Percentiles rank a stretch among this genome's conserved stretches.
Evolutionary conservation across 2,329 filamentous ascomycete genomes (phyloP).

Genomic region (Hansfordia pulvinata): DNA sequence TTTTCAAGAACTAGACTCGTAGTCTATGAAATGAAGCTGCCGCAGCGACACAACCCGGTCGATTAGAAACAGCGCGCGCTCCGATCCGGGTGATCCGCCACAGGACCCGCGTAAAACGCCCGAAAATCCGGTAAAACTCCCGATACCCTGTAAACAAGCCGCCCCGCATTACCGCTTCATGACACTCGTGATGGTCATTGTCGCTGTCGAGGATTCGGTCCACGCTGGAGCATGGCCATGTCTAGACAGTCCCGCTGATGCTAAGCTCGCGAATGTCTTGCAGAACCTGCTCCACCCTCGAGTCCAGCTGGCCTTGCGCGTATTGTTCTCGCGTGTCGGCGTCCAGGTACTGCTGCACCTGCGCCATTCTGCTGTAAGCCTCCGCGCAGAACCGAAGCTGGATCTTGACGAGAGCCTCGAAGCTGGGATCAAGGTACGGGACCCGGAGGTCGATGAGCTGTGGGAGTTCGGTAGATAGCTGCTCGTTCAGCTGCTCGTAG

Average conservation of each 20-base stretch:
- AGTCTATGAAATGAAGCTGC: too few species aligned
- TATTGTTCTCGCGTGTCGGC: constrained; percentile 94
- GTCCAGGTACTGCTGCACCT: constrained; percentile 97
- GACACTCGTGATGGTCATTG: too few species aligned
- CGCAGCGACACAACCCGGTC: too few species aligned
- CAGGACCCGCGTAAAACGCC: too few species aligned
- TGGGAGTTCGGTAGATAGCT: constrained; percentile 81
- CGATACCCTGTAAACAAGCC: too few species aligned
- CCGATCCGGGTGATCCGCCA: too few species aligned
- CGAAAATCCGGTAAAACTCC: too few species aligned
- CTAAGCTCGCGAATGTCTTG: constrained; percentile 95
- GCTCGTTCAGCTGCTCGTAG: constrained; percentile 96
- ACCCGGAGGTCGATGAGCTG: constrained; percentile 95
- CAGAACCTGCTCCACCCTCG: constrained; percentile 83
- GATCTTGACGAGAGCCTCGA: constrained; percentile 97
- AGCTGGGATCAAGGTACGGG: constrained; percentile 91
- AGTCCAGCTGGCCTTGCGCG: constrained; percentile 82
- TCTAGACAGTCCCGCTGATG: constrained; percentile 60
- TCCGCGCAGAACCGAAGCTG: constrained; percentile 96
- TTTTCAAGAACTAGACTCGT: too few species aligned
- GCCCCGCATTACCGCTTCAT: too few species aligned
- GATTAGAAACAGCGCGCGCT: too few species aligned
- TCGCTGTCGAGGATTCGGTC: too few species aligned
- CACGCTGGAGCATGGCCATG: too few species aligned
- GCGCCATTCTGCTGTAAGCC: constrained; percentile 94